Evolutionary conservation across 331 rosid genomes (phyloP).

Genomic region (Stylosanthes scabra): DNA sequence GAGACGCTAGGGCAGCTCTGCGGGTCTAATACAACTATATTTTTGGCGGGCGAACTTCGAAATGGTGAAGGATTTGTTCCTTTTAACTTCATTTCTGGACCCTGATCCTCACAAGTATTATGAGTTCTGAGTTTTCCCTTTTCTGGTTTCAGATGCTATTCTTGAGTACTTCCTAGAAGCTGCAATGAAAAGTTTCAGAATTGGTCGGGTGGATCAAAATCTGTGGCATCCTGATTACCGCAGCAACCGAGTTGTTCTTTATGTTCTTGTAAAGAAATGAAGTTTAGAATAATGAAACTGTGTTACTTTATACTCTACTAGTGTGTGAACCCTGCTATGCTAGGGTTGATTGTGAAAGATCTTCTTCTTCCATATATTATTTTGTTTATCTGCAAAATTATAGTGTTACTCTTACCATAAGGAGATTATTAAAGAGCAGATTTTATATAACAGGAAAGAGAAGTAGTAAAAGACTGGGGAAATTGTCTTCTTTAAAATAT

Average conservation of each 20-base stretch:
- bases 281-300: neutral
- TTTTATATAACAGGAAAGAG: too few relatives aligned
- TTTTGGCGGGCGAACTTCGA: conserved; percentile 87
- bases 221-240: conserved; percentile 89
- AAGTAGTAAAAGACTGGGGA: too few relatives aligned
- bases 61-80: conserved; percentile 55
- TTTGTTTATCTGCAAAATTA: too few relatives aligned
- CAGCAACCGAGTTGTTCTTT: conserved; percentile 80
- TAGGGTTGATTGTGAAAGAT: too few relatives aligned
- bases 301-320: too few relatives aligned
- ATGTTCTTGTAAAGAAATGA: conserved; percentile 73
- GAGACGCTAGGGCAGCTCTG: conserved; percentile 70
- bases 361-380: too few relatives aligned
- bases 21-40: conserved; percentile 72
- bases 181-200: conserved; percentile 66
- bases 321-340: too few relatives aligned
- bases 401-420: too few relatives aligned
- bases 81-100: neutral
- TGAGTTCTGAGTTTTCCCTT: conserved; percentile 27
- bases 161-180: conserved; percentile 82
- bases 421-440: too few relatives aligned
- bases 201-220: conserved; percentile 80
- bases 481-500: too few relatives aligned
- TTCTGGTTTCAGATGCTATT: conserved; percentile 68
- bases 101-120: neutral